These are phyloP conservation scores for Trametes sanguinea DNA, from an alignment of 768 basidiomycete species.

Conservation along the genomic window DNA sequence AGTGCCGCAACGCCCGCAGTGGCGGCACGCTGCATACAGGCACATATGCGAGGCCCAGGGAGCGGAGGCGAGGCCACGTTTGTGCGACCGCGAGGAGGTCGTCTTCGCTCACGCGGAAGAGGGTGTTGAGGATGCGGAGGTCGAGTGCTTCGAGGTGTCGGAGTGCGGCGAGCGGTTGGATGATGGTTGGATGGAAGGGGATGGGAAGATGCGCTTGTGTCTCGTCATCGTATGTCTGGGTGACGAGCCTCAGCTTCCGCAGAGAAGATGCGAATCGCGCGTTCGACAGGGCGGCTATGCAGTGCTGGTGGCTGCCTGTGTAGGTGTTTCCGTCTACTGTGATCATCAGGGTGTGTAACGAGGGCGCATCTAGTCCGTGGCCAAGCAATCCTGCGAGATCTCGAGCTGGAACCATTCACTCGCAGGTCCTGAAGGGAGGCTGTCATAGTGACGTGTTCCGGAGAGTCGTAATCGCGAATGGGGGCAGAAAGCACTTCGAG, in stretches of 20 bases:
- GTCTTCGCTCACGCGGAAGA: not conserved
- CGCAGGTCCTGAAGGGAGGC: not conserved
- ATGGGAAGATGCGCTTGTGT: no score
- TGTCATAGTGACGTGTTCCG: not conserved
- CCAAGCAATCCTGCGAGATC: constrained; percentile 3
- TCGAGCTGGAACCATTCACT: not conserved
- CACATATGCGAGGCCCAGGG: not conserved
- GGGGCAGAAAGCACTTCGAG: not conserved
- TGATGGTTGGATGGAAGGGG: not conserved
- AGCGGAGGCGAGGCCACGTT: not conserved
- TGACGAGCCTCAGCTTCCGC: not conserved
- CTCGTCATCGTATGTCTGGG: not conserved
- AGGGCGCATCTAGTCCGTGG: not conserved
- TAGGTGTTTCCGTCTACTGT: not conserved
- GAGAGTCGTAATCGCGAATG: not conserved
- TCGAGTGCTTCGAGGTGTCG: constrained; percentile 1
- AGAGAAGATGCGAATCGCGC: not conserved
- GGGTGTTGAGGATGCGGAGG: not conserved
- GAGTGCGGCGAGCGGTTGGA: not conserved
- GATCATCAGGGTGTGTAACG: not conserved
- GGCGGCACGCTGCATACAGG: not conserved
- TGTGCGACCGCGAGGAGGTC: constrained; percentile 9
- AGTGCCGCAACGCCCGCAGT: constrained; percentile 5
- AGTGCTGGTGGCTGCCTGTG: not conserved
- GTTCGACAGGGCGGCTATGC: not conserved